Percentiles rank a stretch among this genome's conserved stretches.
Conservation (phyloP, 805 yeast genomes). For the Starmerella ratchasimensis region DNA sequence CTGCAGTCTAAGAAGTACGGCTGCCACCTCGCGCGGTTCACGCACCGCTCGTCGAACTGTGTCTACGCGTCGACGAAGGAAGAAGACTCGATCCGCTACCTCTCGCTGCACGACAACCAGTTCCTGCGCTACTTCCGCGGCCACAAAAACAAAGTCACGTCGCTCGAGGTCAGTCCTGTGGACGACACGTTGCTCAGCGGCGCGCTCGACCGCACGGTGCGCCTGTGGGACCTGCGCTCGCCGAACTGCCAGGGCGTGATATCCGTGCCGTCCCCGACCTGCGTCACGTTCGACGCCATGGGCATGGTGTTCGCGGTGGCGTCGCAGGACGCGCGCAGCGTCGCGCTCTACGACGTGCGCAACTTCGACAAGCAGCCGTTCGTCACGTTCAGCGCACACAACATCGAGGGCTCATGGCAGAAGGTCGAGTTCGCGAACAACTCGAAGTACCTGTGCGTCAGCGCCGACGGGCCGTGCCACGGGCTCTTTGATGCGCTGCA, state of each 20-base stretch:
- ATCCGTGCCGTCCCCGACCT: slow-evolving; percentile 40
- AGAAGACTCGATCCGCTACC: slow-evolving; percentile 45
- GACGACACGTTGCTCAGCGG: slow-evolving; percentile 52
- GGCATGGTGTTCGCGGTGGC: slow-evolving; percentile 71
- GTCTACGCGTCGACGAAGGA: slow-evolving; percentile 73
- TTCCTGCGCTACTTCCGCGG: slow-evolving; percentile 80
- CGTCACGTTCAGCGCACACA: slow-evolving; percentile 31
- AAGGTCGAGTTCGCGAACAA: slow-evolving; percentile 69
- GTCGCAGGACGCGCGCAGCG: slow-evolving; percentile 31
- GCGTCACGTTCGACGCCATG: slow-evolving; percentile 67
- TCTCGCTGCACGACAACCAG: slow-evolving; percentile 63
- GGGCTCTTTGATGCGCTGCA: slow-evolving; percentile 56
- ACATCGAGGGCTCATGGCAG: slow-evolving; percentile 33
- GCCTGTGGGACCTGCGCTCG: slow-evolving; percentile 75
- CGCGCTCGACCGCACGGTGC: slow-evolving; percentile 63
- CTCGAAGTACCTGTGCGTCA: slow-evolving; percentile 50
- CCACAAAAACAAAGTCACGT: slow-evolving; percentile 62
- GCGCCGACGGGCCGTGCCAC: slow-evolving; percentile 42
- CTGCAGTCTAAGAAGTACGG: slow-evolving; percentile 84
- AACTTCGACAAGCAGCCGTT: slow-evolving; percentile 48
- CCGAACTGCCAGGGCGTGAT: slow-evolving; percentile 51
- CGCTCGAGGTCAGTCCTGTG: slow-evolving; percentile 59
- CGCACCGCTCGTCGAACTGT: slow-evolving; percentile 59
- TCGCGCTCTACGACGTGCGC: slow-evolving; percentile 49
- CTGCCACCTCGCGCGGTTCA: slow-evolving; percentile 70